A percentile compares a stretch with the other conserved stretches of the same genome.
Evolutionary conservation across 2,329 filamentous ascomycete species (phyloP).

Genomic region (Juglanconis juglandina): DNA sequence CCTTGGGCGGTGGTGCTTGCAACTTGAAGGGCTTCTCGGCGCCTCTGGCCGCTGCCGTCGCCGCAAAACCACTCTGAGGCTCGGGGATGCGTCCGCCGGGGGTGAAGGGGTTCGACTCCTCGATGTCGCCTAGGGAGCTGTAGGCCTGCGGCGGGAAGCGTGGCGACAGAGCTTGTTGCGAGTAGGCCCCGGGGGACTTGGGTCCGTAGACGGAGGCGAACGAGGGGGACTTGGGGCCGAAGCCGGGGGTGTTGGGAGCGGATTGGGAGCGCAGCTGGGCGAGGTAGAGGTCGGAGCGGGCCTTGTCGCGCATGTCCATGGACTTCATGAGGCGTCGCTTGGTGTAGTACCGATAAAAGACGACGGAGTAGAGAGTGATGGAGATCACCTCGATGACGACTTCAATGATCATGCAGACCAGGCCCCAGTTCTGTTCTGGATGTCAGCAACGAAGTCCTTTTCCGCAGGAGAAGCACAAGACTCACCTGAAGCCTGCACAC

Average conservation of each 20-base stretch:
- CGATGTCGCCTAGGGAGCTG: conserved; percentile 37
- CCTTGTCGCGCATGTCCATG: conserved; percentile 93
- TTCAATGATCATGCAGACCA: conserved; percentile 97
- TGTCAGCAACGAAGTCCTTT: conserved; percentile 24
- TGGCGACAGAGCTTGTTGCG: conserved; percentile 54
- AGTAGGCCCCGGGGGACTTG: conserved; percentile 36
- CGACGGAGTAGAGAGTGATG: conserved; percentile 86
- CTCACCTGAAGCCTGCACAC: conserved; percentile 82
- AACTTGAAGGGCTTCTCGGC: conserved; percentile 68
- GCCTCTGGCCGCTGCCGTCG: conserved; percentile 32
- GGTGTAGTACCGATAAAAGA: conserved; percentile 97
- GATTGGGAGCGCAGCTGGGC: conserved; percentile 80
- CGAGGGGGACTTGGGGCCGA: conserved; percentile 65
- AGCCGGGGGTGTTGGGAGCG: conserved; percentile 90
- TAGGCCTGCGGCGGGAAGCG: conserved; percentile 57
- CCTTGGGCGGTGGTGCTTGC: conserved; percentile 76
- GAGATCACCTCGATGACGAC: conserved; percentile 88
- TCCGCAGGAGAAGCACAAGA: background rate
- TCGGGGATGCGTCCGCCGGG: conserved; percentile 55
- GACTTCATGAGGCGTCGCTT: conserved; percentile 94
- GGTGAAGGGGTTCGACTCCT: conserved; percentile 46
- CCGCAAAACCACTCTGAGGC: conserved; percentile 60
- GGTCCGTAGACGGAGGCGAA: conserved; percentile 31
- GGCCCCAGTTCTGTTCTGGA: conserved; percentile 72
- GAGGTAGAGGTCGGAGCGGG: conserved; percentile 91